A percentile compares a stretch with the other conserved stretches of the same genome.
Evolutionary conservation across 176 grass and related monocot species (phyloP).

Genomic region (Leersia perrieri): DNA sequence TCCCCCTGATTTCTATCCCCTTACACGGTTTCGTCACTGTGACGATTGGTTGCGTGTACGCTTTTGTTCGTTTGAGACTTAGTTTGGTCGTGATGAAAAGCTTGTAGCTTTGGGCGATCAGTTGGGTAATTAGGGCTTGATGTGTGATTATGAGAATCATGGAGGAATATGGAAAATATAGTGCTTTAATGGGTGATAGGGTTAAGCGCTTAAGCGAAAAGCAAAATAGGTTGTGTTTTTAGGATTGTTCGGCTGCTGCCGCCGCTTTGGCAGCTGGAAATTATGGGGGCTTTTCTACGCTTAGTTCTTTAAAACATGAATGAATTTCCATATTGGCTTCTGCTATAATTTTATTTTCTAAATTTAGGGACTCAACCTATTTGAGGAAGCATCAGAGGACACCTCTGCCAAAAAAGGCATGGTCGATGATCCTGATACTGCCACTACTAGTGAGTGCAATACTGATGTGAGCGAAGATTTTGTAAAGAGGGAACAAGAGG

Average conservation of each 20-base stretch:
- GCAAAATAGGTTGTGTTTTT: background rate
- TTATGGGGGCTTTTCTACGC: slow-evolving; percentile 4
- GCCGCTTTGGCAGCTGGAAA: background rate
- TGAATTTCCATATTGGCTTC: background rate
- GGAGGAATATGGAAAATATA: background rate
- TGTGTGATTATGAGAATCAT: background rate
- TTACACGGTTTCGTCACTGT: background rate
- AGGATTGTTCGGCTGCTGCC: background rate
- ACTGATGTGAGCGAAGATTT: slow-evolving; percentile 18
- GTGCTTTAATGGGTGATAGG: background rate
- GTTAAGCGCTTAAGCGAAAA: background rate
- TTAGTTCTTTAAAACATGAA: background rate
- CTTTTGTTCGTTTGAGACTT: background rate
- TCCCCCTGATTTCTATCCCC: background rate
- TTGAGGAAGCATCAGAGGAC: slow-evolving; percentile 28
- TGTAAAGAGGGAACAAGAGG: slow-evolving; percentile 3
- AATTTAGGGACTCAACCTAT: slow-evolving; percentile 17
- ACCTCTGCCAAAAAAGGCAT: background rate
- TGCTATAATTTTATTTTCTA: slow-evolving; percentile 1
- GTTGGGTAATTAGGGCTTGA: background rate
- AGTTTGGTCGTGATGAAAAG: background rate
- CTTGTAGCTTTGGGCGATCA: background rate
- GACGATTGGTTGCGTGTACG: slow-evolving; percentile 37
- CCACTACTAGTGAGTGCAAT: background rate
- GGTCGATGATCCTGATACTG: background rate